phyloP scores from a whole-genome alignment of 2,329 filamentous ascomycete species.

The Lizonia empirigonia region DNA sequence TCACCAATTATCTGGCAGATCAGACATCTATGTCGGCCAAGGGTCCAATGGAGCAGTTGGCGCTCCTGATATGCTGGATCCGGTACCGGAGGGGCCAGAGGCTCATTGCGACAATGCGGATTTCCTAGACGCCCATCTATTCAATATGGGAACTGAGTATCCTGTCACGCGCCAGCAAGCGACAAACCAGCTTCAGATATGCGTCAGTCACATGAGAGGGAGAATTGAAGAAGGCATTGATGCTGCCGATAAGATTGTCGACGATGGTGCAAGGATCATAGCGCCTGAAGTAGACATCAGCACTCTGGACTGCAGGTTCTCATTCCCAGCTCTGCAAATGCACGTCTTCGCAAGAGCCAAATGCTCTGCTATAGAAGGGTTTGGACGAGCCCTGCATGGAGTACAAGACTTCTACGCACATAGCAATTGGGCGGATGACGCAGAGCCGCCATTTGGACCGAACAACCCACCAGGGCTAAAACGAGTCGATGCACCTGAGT shows the following conservation, averaged over 20 bases:
- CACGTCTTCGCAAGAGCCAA: slow-evolving; percentile 25
- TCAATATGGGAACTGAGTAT: slow-evolving; percentile 21
- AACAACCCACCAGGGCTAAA: slow-evolving; percentile 30
- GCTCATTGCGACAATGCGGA: slow-evolving; percentile 37
- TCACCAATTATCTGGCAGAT: slow-evolving; percentile 28
- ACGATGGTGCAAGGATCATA: slow-evolving; percentile 25
- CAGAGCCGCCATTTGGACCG: slow-evolving; percentile 24
- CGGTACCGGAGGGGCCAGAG: slow-evolving; percentile 30
- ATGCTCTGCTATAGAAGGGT: slow-evolving; percentile 28
- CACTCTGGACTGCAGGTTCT: slow-evolving; percentile 27
- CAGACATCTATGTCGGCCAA: slow-evolving; percentile 26
- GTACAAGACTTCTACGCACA: slow-evolving; percentile 31
- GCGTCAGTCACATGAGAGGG: slow-evolving; percentile 25
- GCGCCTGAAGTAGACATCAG: slow-evolving; percentile 25
- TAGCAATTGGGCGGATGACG: slow-evolving; percentile 30
- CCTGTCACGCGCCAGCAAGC: slow-evolving; percentile 28
- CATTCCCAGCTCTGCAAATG: slow-evolving; percentile 29
- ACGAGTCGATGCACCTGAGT: slow-evolving; percentile 19
- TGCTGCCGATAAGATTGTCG: slow-evolving; percentile 29
- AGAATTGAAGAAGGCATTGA: slow-evolving; percentile 27
- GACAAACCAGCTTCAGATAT: slow-evolving; percentile 27
- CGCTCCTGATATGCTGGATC: slow-evolving; percentile 33
- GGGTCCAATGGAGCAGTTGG: slow-evolving; percentile 34
- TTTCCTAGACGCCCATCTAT: slow-evolving; percentile 26
- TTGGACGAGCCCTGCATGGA: slow-evolving; percentile 28